Evolutionary conservation across 306 rosid species (phyloP).

Genomic region (Adenanthera pavonina): DNA sequence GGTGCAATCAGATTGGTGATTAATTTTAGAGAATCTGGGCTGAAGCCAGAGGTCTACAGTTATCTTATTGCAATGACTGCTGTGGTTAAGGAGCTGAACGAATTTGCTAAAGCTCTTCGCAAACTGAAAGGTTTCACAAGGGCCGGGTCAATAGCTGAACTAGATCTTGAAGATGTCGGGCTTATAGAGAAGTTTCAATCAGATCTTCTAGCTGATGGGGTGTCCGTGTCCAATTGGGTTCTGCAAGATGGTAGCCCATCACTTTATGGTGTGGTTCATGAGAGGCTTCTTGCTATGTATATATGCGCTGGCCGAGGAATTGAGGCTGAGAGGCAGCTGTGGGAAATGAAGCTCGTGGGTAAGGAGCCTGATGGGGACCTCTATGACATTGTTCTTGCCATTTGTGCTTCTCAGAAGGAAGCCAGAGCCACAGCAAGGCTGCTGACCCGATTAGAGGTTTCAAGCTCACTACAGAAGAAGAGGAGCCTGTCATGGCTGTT

Average conservation of each 20-base stretch:
- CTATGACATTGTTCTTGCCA: conserved; percentile 88
- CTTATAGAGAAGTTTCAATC: conserved; percentile 78
- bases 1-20: conserved; percentile 79
- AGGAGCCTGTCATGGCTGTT: conserved; percentile 88
- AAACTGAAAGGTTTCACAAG: conserved; percentile 67
- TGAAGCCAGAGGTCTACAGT: conserved; percentile 92
- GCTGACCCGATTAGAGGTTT: conserved; percentile 72
- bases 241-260: conserved; percentile 65
- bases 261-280: conserved; percentile 74
- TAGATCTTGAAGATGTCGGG: conserved; percentile 61
- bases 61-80: conserved; percentile 95
- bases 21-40: conserved; percentile 78
- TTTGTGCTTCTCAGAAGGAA: conserved; percentile 90
- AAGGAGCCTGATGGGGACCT: conserved; percentile 88
- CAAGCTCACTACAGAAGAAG: conserved; percentile 68
- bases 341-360: conserved; percentile 95
- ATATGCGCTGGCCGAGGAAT: conserved; percentile 90
- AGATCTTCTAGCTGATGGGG: conserved; percentile 75
- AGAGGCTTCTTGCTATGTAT: conserved; percentile 96
- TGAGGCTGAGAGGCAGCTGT: conserved; percentile 92
- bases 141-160: conserved; percentile 63
- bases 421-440: conserved; percentile 62
- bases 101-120: conserved; percentile 80
- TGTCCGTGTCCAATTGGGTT: conserved; percentile 78
- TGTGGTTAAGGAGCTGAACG: conserved; percentile 90